Evolutionary conservation across 108 stramenopile species (phyloP).

Genomic region (Cylindrotheca fusiformis): DNA sequence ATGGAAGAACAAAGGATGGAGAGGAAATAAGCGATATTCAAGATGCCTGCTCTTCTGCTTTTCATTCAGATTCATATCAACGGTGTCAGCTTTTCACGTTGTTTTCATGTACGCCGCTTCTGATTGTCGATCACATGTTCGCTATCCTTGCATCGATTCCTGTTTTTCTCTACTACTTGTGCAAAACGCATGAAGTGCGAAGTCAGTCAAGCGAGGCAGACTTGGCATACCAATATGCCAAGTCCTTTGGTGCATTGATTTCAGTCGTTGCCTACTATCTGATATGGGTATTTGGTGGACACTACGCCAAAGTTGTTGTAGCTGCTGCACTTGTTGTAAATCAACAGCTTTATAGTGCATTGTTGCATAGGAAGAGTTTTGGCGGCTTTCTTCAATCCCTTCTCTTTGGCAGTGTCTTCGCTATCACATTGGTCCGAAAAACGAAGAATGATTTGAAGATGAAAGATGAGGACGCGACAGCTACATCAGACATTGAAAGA

Average conservation of each 20-base stretch:
- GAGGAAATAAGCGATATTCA: background rate
- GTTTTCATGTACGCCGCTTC: background rate
- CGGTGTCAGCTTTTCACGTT: background rate
- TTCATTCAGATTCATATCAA: background rate
- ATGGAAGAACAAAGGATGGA: background rate
- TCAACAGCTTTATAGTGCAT: background rate
- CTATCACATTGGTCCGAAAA: background rate
- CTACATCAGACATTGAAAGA: background rate
- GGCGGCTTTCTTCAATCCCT: background rate
- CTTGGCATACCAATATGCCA: background rate
- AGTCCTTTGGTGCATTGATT: background rate
- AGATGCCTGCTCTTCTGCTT: background rate
- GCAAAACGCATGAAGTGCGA: background rate
- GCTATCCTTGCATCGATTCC: background rate
- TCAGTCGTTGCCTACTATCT: background rate
- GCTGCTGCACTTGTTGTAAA: background rate
- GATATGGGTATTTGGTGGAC: background rate
- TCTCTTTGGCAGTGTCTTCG: background rate
- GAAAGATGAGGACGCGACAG: background rate
- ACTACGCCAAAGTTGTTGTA: background rate
- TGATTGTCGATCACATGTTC: background rate
- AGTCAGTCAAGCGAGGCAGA: background rate
- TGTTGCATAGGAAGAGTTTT: background rate
- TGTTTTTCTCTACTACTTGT: background rate
- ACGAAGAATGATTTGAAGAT: background rate